These are phyloP conservation scores for Candida boidinii DNA, from an alignment of 805 yeast genomes.

Conservation along the genomic window DNA sequence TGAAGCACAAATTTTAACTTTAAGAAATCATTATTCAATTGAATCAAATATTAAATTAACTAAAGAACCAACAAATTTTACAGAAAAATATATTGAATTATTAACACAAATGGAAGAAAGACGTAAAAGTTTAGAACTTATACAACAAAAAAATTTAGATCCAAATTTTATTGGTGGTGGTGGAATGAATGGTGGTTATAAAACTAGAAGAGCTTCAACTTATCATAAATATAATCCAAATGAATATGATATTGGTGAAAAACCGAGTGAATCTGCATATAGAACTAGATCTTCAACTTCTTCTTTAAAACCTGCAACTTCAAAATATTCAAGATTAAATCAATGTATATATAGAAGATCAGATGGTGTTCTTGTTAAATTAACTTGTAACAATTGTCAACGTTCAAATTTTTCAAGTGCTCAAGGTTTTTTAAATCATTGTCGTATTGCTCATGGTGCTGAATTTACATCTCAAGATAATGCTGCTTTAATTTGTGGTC, in stretches of 20 bases:
- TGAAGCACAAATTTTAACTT: slow-evolving; percentile 46
- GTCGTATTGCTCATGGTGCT: slow-evolving; percentile 63
- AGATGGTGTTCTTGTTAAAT: slow-evolving; percentile 62
- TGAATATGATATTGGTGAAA: neutral
- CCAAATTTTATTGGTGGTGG: neutral
- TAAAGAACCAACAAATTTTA: slow-evolving; percentile 36
- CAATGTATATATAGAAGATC: slow-evolving; percentile 54
- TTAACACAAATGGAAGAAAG: slow-evolving; percentile 9
- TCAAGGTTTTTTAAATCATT: slow-evolving; percentile 74
- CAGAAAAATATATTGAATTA: slow-evolving; percentile 30
- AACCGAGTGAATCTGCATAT: slow-evolving; percentile 20
- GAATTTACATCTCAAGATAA: slow-evolving; percentile 66
- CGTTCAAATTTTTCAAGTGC: slow-evolving; percentile 68
- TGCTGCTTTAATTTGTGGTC: slow-evolving; percentile 64
- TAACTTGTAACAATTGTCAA: slow-evolving; percentile 61
- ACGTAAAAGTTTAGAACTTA: slow-evolving; percentile 8
- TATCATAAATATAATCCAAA: neutral
- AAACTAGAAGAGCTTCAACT: neutral
- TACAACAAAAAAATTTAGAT: slow-evolving; percentile 1
- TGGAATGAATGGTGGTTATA: neutral
- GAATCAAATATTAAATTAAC: slow-evolving; percentile 30
- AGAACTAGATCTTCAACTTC: slow-evolving; percentile 44
- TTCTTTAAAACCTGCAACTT: slow-evolving; percentile 41
- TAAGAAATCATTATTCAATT: slow-evolving; percentile 36
- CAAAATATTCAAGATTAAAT: slow-evolving; percentile 19